phyloP scores from a whole-genome alignment of 2,329 filamentous ascomycete species.

The Ceratocystis papillata region DNA sequence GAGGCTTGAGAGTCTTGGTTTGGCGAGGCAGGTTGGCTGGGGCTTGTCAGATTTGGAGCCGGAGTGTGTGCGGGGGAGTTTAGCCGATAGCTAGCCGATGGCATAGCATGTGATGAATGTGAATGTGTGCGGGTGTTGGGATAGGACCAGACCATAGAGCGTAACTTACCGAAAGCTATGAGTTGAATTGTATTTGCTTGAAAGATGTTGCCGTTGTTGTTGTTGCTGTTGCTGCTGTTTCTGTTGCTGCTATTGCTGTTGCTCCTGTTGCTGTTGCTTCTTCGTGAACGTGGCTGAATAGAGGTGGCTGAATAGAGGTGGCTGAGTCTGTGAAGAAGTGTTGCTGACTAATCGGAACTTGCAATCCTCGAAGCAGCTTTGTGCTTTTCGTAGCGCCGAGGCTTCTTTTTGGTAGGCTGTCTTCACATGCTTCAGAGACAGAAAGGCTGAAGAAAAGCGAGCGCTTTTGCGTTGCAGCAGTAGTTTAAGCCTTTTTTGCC shows the following conservation, averaged over 20 bases:
- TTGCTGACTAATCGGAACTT: neutral
- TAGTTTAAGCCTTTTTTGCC: neutral
- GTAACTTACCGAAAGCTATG: neutral
- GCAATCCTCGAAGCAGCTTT: neutral
- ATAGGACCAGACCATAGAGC: neutral
- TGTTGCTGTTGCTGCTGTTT: too few species aligned
- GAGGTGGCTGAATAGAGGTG: neutral
- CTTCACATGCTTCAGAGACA: neutral
- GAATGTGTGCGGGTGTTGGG: neutral
- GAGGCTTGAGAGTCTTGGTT: neutral
- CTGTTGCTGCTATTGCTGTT: too few species aligned
- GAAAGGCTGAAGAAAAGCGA: too few species aligned
- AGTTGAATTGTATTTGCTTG: too few species aligned
- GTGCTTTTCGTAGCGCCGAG: neutral
- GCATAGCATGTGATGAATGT: neutral
- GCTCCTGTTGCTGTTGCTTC: too few species aligned
- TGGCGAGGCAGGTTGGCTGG: too few species aligned
- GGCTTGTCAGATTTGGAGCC: neutral
- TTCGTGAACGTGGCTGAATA: neutral
- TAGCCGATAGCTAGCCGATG: constrained; percentile 15
- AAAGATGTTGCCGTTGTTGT: too few species aligned
- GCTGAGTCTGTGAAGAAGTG: too few species aligned
- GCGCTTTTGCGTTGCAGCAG: too few species aligned
- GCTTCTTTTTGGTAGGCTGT: neutral
- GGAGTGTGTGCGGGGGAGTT: neutral